Evolutionary conservation across 345 rosid species (phyloP).

Genomic region (Camelina laxa): DNA sequence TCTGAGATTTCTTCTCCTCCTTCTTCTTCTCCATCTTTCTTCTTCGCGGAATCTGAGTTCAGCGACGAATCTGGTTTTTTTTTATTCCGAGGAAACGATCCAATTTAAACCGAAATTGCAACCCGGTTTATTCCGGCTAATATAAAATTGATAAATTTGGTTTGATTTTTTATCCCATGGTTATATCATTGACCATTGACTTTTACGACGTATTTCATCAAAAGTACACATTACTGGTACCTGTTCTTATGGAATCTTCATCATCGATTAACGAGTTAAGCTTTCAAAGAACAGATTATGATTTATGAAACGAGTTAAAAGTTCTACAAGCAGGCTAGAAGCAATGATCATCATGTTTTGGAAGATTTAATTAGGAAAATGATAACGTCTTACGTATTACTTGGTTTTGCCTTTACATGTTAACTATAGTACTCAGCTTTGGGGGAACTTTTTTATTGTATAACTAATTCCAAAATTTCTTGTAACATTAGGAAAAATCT

Average conservation of each 20-base stretch:
- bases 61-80: background rate
- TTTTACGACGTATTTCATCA: background rate
- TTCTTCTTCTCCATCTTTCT: slow-evolving; percentile 37
- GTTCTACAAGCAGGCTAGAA: background rate
- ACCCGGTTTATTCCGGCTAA: slow-evolving; percentile 24
- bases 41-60: slow-evolving; percentile 5
- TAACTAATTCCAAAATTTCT: no score
- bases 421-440: no score
- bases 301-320: background rate
- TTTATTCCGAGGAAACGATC: background rate
- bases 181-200: background rate
- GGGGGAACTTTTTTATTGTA: no score
- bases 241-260: background rate
- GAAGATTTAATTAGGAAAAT: no score
- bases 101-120: background rate
- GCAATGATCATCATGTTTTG: background rate
- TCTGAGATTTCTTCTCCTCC: slow-evolving; percentile 41
- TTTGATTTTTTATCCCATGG: background rate
- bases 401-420: no score
- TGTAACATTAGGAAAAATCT: no score
- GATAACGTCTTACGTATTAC: no score
- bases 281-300: background rate
- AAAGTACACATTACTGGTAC: no score
- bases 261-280: background rate
- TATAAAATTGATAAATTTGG: background rate